Evolutionary conservation across 495 filamentous ascomycete species (phyloP).

Genomic region (Tuber magnatum): DNA sequence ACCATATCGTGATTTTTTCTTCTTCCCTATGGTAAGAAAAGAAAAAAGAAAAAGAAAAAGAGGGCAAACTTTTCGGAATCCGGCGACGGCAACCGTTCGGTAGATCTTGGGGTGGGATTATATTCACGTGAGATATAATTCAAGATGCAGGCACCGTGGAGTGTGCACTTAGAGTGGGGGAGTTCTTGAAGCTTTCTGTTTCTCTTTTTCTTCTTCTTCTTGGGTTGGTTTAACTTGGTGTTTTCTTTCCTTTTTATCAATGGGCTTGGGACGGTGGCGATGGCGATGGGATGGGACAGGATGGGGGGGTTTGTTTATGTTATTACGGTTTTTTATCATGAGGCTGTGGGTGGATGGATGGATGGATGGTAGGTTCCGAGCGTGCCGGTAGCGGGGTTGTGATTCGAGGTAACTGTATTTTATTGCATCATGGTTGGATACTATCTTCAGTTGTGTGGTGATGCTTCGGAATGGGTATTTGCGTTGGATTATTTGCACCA

Average conservation of each 20-base stretch:
- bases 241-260: not conserved
- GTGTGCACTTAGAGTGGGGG: not conserved
- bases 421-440: not conserved
- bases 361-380: not conserved
- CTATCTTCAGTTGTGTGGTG: not conserved
- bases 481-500: not conserved
- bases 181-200: not conserved
- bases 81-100: not conserved
- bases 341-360: not conserved
- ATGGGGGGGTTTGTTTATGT: not conserved
- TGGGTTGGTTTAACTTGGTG: not conserved
- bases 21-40: not conserved
- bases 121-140: not conserved
- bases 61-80: not conserved
- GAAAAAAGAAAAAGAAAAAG: not conserved
- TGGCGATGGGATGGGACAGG: not conserved
- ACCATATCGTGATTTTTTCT: not conserved
- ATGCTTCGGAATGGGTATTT: not conserved
- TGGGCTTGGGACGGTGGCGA: not conserved
- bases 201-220: not conserved
- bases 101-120: not conserved
- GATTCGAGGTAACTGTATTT: not conserved
- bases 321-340: not conserved
- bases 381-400: not conserved
- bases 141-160: conserved; percentile 1